phyloP scores from a whole-genome alignment of 2,329 filamentous ascomycete genomes.

The Coniochaeta hoffmannii region DNA sequence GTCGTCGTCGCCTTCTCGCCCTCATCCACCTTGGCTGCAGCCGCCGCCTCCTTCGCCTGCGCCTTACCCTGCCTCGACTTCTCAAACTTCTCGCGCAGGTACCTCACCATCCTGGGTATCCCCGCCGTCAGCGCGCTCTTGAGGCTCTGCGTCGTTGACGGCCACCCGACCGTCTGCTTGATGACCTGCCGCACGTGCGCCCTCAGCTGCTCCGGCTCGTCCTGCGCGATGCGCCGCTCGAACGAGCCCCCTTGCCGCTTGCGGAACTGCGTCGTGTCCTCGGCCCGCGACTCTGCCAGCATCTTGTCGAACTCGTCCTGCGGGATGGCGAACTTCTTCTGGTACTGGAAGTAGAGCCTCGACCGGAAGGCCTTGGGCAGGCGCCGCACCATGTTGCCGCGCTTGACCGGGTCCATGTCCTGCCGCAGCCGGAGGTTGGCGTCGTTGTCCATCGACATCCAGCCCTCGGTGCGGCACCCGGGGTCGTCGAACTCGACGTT shows the following conservation, averaged over 20 bases:
- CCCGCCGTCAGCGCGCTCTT: slow-evolving; percentile 82
- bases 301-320: slow-evolving; percentile 76
- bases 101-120: slow-evolving; percentile 59
- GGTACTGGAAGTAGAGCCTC: slow-evolving; percentile 91
- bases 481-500: slow-evolving; percentile 74
- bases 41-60: slow-evolving; percentile 1
- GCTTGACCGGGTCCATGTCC: slow-evolving; percentile 85
- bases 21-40: too few species aligned
- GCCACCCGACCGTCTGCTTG: slow-evolving; percentile 85
- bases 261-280: slow-evolving; percentile 60
- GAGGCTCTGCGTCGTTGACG: slow-evolving; percentile 77
- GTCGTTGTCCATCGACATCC: slow-evolving; percentile 53
- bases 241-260: slow-evolving; percentile 75
- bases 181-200: slow-evolving; percentile 69
- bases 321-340: slow-evolving; percentile 82
- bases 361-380: slow-evolving; percentile 80
- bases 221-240: slow-evolving; percentile 73
- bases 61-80: slow-evolving; percentile 49
- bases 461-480: slow-evolving; percentile 48
- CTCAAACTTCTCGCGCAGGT: slow-evolving; percentile 72
- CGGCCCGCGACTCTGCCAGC: slow-evolving; percentile 68
- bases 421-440: slow-evolving; percentile 67
- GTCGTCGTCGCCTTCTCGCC: too few species aligned
- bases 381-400: slow-evolving; percentile 93
- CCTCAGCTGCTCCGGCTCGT: slow-evolving; percentile 58